These are phyloP conservation scores for Capsicum pubescens DNA, from an alignment of 257 asterid genomes.

Conservation along the genomic window DNA sequence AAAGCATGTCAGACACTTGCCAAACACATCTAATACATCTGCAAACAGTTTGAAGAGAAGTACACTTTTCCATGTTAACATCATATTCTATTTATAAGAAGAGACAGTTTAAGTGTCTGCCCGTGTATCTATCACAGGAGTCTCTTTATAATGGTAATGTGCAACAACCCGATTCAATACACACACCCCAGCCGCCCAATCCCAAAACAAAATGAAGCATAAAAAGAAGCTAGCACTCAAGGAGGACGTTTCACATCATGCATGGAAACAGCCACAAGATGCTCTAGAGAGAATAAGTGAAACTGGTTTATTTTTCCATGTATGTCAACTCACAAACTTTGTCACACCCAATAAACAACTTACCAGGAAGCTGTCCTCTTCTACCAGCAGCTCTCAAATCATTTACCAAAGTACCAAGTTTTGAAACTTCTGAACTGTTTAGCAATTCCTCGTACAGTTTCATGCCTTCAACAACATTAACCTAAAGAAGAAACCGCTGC, in stretches of 20 bases:
- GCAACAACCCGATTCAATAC: not conserved
- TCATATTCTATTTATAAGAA: no score
- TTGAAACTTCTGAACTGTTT: conserved; percentile 61
- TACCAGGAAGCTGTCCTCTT: conserved; percentile 84
- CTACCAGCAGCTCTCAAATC: conserved; percentile 86
- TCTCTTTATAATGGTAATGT: no score
- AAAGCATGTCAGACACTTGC: no score
- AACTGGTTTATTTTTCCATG: not conserved
- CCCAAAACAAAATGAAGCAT: not conserved
- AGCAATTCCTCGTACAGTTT: conserved; percentile 70
- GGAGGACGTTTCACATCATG: not conserved
- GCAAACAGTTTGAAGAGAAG: no score
- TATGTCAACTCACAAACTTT: not conserved
- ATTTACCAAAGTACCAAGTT: conserved; percentile 64
- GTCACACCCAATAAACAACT: conserved; percentile 32
- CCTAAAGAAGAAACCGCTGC: conserved; percentile 43
- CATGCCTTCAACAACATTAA: conserved; percentile 82
- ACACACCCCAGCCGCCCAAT: not conserved
- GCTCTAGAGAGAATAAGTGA: not conserved
- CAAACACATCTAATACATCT: no score
- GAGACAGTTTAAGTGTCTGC: no score
- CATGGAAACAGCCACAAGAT: not conserved
- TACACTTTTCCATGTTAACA: no score
- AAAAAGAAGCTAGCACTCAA: not conserved
- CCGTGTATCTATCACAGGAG: no score